Percentiles rank a stretch among this genome's conserved stretches.
Conservation (phyloP, 2,329 filamentous ascomycete genomes). For the Epichloe amarillans region DNA sequence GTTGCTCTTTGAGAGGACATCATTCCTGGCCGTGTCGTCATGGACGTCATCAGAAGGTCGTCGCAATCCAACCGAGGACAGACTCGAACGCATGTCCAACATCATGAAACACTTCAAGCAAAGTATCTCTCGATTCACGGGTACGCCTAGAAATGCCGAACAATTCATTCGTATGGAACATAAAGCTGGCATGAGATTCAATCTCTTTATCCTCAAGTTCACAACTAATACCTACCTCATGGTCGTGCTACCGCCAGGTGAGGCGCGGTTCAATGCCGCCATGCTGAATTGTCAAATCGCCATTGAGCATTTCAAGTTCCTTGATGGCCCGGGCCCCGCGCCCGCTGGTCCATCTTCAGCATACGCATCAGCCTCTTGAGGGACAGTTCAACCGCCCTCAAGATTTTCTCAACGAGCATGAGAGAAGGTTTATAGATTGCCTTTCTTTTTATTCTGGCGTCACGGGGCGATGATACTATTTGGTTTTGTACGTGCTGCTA, state of each 20-base stretch:
- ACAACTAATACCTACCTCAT: constrained; percentile 97
- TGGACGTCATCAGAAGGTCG: constrained; percentile 66
- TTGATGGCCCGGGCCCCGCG: constrained; percentile 35
- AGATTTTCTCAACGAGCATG: neutral
- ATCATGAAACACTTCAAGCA: constrained; percentile 99
- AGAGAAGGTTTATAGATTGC: neutral
- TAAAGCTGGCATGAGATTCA: constrained; percentile 66
- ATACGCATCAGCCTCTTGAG: constrained; percentile 3
- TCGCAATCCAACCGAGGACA: constrained; percentile 78
- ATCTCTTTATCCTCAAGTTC: constrained; percentile 87
- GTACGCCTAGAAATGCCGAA: constrained; percentile 67
- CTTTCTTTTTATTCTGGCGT: constrained; percentile 1
- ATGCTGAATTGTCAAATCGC: constrained; percentile 84
- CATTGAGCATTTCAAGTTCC: constrained; percentile 62
- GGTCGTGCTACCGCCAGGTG: constrained; percentile 79
- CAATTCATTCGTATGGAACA: constrained; percentile 73
- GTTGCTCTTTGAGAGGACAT: constrained; percentile 87
- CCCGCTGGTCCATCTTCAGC: constrained; percentile 13
- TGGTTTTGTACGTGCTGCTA: neutral
- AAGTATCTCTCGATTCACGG: constrained; percentile 59
- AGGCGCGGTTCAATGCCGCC: constrained; percentile 81
- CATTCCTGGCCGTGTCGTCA: constrained; percentile 89
- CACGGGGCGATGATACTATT: constrained; percentile 3
- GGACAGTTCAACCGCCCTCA: neutral
- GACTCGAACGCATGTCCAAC: constrained; percentile 86